Base-by-base conservation (phyloP, 2,329 filamentous ascomycete species). In the Clonostachys sp. region DNA sequence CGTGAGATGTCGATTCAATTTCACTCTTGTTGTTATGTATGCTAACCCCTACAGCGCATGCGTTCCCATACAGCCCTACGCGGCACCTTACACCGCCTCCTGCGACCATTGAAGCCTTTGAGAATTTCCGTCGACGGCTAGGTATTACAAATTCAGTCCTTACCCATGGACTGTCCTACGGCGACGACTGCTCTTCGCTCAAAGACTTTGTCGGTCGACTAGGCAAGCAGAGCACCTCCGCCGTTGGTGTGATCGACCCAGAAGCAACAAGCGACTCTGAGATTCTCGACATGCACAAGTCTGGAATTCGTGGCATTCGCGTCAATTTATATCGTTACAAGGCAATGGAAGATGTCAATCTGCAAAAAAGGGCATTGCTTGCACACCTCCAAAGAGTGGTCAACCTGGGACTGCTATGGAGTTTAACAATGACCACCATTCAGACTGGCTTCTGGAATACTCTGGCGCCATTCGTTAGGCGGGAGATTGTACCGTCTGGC, bases 121-220 rank as follows among this genome's bases (percentile, higher is more conserved):
- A 39, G 36, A 39, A 39, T 9, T 55, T 57, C 44, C 53, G 51
- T 33, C 45, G 45, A 24, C 48, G 35, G 12, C 16, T 55, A 2
- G 55, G 54, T 1, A 58, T 67, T 18, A 65, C 61, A 1, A 56
- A 65, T 39, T 67, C 64, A 0, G 63, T 67, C 6, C 52, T 68
- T 0, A 61, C 63, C 0, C 65, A 68, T 47, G 65, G 64, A 1
- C 46, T 68, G 1, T 68, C 65, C 1, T 67, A 67, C 16, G 65
- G 65, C 6, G 55, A 63, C 30, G 64, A 68, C 45, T 61, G 60
- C 46, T 55, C 57, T 3, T 68, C 63, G 0, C 44, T 68, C 3
- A 60, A 57, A 17, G 46, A 55, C 2, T 68, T 67, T 43, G 53
- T 65, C 2, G 34, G 55, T 1, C 56, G 58, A 6, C 51, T 68